These are phyloP conservation scores for Parietaria judaica DNA, from an alignment of 306 rosid genomes.

Conservation along the genomic window DNA sequence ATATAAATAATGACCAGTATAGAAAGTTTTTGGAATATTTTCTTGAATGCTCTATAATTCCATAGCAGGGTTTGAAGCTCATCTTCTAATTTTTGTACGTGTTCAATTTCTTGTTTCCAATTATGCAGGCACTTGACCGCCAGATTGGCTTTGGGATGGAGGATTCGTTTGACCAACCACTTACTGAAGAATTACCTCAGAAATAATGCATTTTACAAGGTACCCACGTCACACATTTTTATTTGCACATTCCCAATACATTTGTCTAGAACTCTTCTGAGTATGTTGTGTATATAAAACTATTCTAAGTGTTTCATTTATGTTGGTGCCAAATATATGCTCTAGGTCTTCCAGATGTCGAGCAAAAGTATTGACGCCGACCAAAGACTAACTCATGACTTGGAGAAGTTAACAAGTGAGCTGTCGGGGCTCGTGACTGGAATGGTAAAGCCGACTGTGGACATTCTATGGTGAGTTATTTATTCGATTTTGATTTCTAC, in stretches of 20 bases:
- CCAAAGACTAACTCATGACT: slow-evolving; percentile 91
- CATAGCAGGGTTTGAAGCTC: background rate
- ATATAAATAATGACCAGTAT: too few species aligned
- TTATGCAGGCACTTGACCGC: slow-evolving; percentile 74
- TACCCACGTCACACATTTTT: slow-evolving; percentile 24
- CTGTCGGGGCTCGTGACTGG: slow-evolving; percentile 95
- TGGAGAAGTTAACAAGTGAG: slow-evolving; percentile 82
- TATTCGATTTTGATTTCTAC: slow-evolving; percentile 10
- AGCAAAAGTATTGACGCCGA: slow-evolving; percentile 80
- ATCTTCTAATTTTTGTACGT: background rate
- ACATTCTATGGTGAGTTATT: slow-evolving; percentile 77
- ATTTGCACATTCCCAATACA: background rate
- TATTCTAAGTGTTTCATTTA: too few species aligned
- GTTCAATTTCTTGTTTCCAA: slow-evolving; percentile 2
- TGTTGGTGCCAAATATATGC: slow-evolving; percentile 19
- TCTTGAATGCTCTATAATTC: too few species aligned
- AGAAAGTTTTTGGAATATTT: too few species aligned
- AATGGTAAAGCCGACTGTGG: slow-evolving; percentile 93
- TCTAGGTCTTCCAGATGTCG: slow-evolving; percentile 90
- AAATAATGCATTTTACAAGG: slow-evolving; percentile 96
- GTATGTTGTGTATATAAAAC: too few species aligned
- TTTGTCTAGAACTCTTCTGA: too few species aligned
- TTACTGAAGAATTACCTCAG: slow-evolving; percentile 70
- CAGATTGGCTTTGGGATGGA: slow-evolving; percentile 94
- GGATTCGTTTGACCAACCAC: slow-evolving; percentile 91